These are phyloP conservation scores for Penstemon eatonii DNA, from an alignment of 257 asterid genomes.

Conservation along the genomic window DNA sequence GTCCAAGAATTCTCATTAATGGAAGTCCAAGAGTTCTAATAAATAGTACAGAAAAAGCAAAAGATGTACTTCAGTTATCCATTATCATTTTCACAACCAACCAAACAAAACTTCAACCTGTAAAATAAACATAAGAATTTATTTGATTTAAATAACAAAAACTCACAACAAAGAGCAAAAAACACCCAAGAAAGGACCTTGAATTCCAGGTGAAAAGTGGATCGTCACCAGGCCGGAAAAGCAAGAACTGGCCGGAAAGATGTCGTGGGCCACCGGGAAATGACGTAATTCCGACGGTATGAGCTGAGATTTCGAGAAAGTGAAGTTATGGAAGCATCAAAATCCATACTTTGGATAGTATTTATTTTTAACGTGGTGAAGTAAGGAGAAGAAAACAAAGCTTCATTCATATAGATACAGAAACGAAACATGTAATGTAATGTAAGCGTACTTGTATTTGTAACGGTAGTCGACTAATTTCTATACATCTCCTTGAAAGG, in stretches of 20 bases:
- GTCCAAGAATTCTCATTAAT: not conserved
- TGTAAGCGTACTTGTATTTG: constrained; percentile 25
- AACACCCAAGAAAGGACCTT: constrained; percentile 34
- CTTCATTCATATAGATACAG: constrained; percentile 29
- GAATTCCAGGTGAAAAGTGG: constrained; percentile 19
- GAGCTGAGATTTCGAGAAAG: constrained; percentile 39
- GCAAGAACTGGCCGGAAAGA: constrained; percentile 32
- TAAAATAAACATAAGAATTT: not conserved
- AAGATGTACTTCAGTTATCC: constrained; percentile 10
- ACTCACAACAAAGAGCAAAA: constrained; percentile 18
- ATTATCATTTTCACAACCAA: constrained; percentile 6
- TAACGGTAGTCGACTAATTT: not conserved
- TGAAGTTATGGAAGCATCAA: constrained; percentile 30
- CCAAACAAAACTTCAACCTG: constrained; percentile 1
- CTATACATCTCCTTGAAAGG: too few species aligned
- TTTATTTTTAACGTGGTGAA: constrained; percentile 23
- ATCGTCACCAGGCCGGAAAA: constrained; percentile 29
- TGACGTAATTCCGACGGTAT: constrained; percentile 36
- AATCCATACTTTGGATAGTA: constrained; percentile 38
- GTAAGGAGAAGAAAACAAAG: constrained; percentile 50
- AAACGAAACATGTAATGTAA: constrained; percentile 31
- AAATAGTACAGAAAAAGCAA: not conserved
- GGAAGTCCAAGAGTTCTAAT: not conserved
- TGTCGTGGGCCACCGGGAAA: constrained; percentile 41
- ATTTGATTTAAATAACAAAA: not conserved